Conservation (phyloP, 352 stramenopile species). For the Phytopythium ostracodes region DNA sequence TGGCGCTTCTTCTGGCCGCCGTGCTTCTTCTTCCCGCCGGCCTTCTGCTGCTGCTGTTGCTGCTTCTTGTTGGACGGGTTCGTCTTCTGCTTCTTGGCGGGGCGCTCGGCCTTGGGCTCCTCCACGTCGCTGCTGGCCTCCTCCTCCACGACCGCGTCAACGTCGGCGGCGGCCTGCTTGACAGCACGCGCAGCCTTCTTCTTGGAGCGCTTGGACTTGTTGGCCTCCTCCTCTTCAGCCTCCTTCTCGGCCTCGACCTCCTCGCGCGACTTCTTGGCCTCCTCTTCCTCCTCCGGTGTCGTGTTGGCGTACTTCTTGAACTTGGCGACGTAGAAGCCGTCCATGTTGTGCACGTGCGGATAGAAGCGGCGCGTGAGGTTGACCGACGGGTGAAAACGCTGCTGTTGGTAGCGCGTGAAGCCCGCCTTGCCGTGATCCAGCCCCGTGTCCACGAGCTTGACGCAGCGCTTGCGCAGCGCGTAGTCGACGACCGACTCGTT, state of each 20-base stretch:
- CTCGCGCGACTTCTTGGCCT: conserved; percentile 70
- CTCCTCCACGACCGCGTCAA: conserved; percentile 58
- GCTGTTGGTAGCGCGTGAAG: conserved; percentile 94
- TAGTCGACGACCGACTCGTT: conserved; percentile 99
- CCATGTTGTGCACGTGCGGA: conserved; percentile 99
- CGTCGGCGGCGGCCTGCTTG: conserved; percentile 69
- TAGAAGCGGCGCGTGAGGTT: conserved; percentile 97
- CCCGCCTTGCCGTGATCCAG: conserved; percentile 95
- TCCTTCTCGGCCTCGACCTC: conserved; percentile 33
- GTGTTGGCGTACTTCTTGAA: conserved; percentile 98
- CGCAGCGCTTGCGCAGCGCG: conserved; percentile 96
- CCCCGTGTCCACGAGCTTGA: conserved; percentile 98
- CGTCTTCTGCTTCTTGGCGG: conserved; percentile 22
- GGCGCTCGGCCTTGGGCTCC: conserved; percentile 14
- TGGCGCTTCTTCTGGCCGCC: conserved; percentile 4
- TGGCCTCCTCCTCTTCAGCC: conserved; percentile 65
- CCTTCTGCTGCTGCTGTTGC: conserved; percentile 5
- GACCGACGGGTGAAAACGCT: conserved; percentile 98
- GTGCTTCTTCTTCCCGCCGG: conserved; percentile 8
- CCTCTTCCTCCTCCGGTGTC: conserved; percentile 68
- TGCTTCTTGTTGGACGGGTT: conserved; percentile 11
- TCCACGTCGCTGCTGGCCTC: conserved; percentile 52
- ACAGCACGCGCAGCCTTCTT: conserved; percentile 72
- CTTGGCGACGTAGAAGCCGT: conserved; percentile 99
- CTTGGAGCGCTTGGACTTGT: conserved; percentile 78